Evolutionary conservation across 371 early-diverging fungal genomes (phyloP).

Genomic region (Actinomortierella wolfii): DNA sequence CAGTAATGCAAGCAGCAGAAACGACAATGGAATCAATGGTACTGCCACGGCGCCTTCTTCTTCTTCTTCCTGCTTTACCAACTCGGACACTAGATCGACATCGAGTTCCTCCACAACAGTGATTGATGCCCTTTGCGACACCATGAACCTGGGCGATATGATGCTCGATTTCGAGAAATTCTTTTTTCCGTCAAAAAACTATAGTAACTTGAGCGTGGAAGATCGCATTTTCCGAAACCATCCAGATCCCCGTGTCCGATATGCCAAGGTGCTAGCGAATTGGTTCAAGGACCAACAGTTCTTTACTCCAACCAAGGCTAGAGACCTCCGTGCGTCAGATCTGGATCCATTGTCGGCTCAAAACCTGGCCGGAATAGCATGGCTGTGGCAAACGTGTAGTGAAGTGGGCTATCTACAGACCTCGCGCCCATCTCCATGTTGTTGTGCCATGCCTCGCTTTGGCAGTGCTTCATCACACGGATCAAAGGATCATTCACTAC

Average conservation of each 20-base stretch:
- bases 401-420: conserved; percentile 38
- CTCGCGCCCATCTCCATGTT: conserved; percentile 22
- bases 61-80: no score
- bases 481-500: background rate
- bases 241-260: no score
- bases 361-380: conserved; percentile 26
- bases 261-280: conserved; percentile 17
- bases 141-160: conserved; percentile 12
- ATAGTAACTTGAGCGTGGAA: background rate
- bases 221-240: no score
- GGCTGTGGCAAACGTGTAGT: conserved; percentile 44
- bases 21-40: no score
- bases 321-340: conserved; percentile 25
- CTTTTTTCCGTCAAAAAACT: no score
- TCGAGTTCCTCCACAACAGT: conserved; percentile 12
- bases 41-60: conserved; percentile 7
- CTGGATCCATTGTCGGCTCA: conserved; percentile 26
- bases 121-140: conserved; percentile 26
- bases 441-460: conserved; percentile 9
- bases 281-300: conserved; percentile 37
- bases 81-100: no score
- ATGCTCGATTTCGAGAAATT: no score
- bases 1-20: no score
- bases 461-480: background rate
- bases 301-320: conserved; percentile 27